Conservation (phyloP, 163 green algal genomes). For the Chloromonas sp. region DNA sequence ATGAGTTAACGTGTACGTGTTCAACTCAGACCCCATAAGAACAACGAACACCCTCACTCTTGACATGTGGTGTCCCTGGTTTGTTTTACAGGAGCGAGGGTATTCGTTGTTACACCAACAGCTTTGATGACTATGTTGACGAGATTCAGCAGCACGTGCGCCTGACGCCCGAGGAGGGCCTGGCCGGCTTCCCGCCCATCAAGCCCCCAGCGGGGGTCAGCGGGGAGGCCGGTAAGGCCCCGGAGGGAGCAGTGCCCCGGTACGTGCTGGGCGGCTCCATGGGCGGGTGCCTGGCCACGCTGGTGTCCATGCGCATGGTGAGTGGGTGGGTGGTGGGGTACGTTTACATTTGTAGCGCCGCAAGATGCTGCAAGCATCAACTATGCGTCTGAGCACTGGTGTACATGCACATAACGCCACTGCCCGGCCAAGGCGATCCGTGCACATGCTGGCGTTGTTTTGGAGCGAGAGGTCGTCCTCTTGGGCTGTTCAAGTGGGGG, state of each 20-base stretch:
- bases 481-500: too few species aligned
- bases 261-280: conserved; percentile 3
- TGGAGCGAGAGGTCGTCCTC: too few species aligned
- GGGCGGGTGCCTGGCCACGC: conserved; percentile 1
- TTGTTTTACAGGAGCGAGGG: conserved; percentile 4
- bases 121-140: conserved; percentile 58
- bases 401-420: too few species aligned
- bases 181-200: conserved; percentile 1
- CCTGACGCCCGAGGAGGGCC: neutral
- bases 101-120: conserved; percentile 49
- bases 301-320: neutral
- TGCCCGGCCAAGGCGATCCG: too few species aligned
- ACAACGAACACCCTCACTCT: too few species aligned
- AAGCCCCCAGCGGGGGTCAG: neutral
- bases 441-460: too few species aligned
- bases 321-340: neutral
- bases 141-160: conserved; percentile 41
- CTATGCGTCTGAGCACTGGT: too few species aligned
- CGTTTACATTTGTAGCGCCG: too few species aligned
- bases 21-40: too few species aligned
- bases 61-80: too few species aligned
- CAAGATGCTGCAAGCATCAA: too few species aligned
- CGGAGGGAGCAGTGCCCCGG: neutral
- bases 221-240: neutral
- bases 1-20: too few species aligned